Conservation (phyloP, 768 basidiomycete genomes). For the Lyophyllum semitale region DNA sequence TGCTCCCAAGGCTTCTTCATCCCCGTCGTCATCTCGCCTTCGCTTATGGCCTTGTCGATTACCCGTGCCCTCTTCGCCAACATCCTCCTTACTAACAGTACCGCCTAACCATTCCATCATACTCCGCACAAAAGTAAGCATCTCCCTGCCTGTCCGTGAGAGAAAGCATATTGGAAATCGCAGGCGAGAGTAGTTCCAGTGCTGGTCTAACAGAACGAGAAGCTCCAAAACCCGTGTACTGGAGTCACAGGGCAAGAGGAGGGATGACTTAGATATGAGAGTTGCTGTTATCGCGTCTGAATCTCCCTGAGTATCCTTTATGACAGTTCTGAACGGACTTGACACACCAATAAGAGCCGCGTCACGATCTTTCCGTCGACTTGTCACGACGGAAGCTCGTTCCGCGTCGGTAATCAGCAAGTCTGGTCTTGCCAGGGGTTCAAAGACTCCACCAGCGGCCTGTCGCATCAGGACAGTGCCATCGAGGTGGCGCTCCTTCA, state of each 20-base stretch:
- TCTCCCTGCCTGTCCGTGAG: constrained; percentile 87
- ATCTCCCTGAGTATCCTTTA: constrained; percentile 10
- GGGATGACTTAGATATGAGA: constrained; percentile 74
- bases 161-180: constrained; percentile 93
- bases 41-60: constrained; percentile 56
- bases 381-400: constrained; percentile 77
- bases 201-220: constrained; percentile 94
- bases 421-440: constrained; percentile 87
- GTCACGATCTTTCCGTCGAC: constrained; percentile 88
- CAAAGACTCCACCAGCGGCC: constrained; percentile 77
- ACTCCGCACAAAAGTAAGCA: constrained; percentile 90
- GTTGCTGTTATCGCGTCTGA: constrained; percentile 89
- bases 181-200: constrained; percentile 89
- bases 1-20: constrained; percentile 84
- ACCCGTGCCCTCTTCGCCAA: constrained; percentile 72
- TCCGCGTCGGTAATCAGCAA: constrained; percentile 93
- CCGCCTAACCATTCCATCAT: constrained; percentile 99
- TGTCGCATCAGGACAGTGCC: constrained; percentile 85
- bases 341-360: constrained; percentile 77
- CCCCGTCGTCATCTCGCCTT: constrained; percentile 65
- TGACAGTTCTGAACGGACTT: neutral
- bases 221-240: constrained; percentile 95
- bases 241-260: constrained; percentile 90
- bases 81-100: constrained; percentile 89
- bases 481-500: constrained; percentile 92